phyloP scores from a whole-genome alignment of 495 filamentous ascomycete genomes.

The Recurvomyces mirabilis region DNA sequence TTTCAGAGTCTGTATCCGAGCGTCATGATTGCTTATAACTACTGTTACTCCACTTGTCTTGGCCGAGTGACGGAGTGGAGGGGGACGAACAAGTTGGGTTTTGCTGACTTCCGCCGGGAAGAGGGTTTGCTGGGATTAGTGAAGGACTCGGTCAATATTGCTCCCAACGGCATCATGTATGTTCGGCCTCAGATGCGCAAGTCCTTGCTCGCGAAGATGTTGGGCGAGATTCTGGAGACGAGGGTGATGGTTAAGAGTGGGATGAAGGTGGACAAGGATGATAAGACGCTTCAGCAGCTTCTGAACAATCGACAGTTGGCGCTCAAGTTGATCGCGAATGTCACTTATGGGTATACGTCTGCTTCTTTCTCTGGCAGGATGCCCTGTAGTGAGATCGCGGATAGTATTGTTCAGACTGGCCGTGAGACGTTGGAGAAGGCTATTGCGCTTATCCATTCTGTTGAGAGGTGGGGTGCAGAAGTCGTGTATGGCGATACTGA shows the following conservation, averaged over 20 bases:
- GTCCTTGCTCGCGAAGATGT: slow-evolving; percentile 89
- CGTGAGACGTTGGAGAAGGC: slow-evolving; percentile 90
- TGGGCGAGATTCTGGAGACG: slow-evolving; percentile 90
- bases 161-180: slow-evolving; percentile 96
- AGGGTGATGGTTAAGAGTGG: slow-evolving; percentile 96
- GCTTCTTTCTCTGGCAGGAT: slow-evolving; percentile 91
- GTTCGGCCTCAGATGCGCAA: slow-evolving; percentile 75
- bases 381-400: slow-evolving; percentile 96
- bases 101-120: slow-evolving; percentile 68
- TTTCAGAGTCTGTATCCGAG: slow-evolving; percentile 96
- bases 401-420: slow-evolving; percentile 93
- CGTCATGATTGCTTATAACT: slow-evolving; percentile 98
- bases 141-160: slow-evolving; percentile 79
- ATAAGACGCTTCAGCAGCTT: slow-evolving; percentile 72
- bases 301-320: slow-evolving; percentile 91
- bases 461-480: slow-evolving; percentile 79
- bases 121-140: slow-evolving; percentile 65
- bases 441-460: slow-evolving; percentile 82
- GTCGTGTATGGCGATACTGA: slow-evolving; percentile 98
- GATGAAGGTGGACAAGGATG: slow-evolving; percentile 90
- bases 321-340: slow-evolving; percentile 94
- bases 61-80: slow-evolving; percentile 77
- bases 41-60: slow-evolving; percentile 95
- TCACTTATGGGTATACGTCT: slow-evolving; percentile 96
- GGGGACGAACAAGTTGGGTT: slow-evolving; percentile 89